Evolutionary conservation across 1,284 basidiomycete genomes (phyloP).

Genomic region (Ganoderma sp.): DNA sequence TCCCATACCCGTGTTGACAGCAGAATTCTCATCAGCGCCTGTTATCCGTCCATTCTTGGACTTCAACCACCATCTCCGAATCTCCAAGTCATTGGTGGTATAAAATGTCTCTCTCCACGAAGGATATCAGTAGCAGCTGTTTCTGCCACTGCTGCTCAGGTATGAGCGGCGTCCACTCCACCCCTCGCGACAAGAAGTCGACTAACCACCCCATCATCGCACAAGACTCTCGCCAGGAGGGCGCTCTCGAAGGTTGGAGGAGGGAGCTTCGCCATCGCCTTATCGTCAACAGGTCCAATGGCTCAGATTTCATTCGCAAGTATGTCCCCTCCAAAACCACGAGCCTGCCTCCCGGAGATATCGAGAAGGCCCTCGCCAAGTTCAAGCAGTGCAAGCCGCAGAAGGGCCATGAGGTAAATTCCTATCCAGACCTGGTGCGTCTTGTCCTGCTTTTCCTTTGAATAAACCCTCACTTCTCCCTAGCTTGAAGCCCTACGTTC

Average conservation of each 20-base stretch:
- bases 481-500: not conserved
- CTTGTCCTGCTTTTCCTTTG: not conserved
- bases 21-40: not conserved
- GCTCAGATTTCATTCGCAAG: not conserved
- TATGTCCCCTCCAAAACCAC: not conserved
- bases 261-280: not conserved
- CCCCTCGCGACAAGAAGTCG: not conserved
- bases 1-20: not conserved
- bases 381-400: not conserved
- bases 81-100: not conserved
- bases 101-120: conserved; percentile 5
- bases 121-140: not conserved
- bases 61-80: not conserved
- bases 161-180: not conserved
- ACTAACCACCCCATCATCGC: not conserved
- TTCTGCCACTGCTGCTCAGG: conserved; percentile 1
- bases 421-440: not conserved
- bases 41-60: not conserved
- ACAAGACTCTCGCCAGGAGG: not conserved
- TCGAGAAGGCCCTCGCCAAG: not conserved
- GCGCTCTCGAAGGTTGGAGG: not conserved
- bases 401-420: not conserved
- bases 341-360: not conserved
- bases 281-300: not conserved
- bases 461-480: not conserved